Base-by-base conservation (phyloP, 2,329 filamentous ascomycete species). In the Alternaria infectoria region DNA sequence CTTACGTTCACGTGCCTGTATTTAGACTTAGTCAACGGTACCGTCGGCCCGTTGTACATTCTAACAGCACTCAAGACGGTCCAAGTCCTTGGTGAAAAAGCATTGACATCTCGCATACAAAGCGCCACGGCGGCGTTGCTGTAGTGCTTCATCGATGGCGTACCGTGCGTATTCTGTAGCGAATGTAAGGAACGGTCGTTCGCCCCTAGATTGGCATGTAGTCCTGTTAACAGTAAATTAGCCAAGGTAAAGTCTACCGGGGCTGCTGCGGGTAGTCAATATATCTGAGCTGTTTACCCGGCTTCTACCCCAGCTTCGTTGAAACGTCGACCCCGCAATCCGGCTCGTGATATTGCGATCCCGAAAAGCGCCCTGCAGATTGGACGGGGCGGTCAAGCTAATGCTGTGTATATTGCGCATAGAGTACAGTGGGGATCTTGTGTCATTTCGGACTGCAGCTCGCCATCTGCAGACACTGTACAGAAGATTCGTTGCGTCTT, bases 261-360 rank as follows among this genome's bases (percentile, higher is more conserved):
- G 65, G 55, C 51, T 52, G 40, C 3, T 49, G 36, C 28, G 19
- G 47, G 26, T 19, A 19, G 13, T 23, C 59, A 63, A 68, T 67
- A 47, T 65, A 69, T 54, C 32, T 58, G 51, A 47, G 62, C 49
- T 59, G 54, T 66, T 69, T 68, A 68, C 65, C 67, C 67, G 67
- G 65, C 47, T 62, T 28, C 51, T 49, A 57, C 54, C 59, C 58
- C 64, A 59, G 43, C 49, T 55, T 13, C 40, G 44, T 28, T 54
- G 52, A 44, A 54, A 49, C 17, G 40, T 17, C 17, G 44, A 62
- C 59, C 65, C 60, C 52, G 43, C 40, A 52, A 46, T 44, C 13
- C 45, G 58, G 57, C 46, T 57, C 30, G 46, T n/a, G 28, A 61
- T 44, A 56, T 43, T 47, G 19, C 36, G 17, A 54, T n/a, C 32